Evolutionary conservation across 176 grass and related monocot species (phyloP), one percentile per base, ranked within the genome.

Genomic region (Cenchrus fungigraminus): DNA sequence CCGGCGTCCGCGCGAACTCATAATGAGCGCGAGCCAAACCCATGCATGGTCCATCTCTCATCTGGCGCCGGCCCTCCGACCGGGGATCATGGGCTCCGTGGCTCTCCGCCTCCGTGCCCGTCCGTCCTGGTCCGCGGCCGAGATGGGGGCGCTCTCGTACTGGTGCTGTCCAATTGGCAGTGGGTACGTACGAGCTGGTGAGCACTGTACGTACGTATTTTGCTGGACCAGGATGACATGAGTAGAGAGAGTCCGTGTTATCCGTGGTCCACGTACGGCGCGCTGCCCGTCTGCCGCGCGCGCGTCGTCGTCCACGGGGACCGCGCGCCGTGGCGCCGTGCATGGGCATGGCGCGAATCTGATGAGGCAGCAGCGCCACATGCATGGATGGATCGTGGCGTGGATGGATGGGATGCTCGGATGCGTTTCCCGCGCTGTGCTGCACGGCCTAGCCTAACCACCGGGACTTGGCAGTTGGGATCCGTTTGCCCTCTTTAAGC

Each of bases 381-480:
- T 40, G 51, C 15, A 10, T 25, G 70, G 29, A 31, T 14, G 68
- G 34, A 28, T 28, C 46, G 19, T 25, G 68, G 31, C 22, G 22
- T 25, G 22, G 22, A 22, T 22, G 61, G 20, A 13, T 2, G 29
- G n/a, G 20, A 19, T 19, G 20, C 6, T 6, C n/a, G 44, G 45
- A 3, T 71, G 57, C 77, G 47, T 86, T 55, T 29, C 57, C 78
- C 57, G 78, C 70, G 5, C 17, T 25, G 19, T 17, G 8, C 17
- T 7, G 5, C 44, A 12, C n/a, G 6, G 72, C 78, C 67, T 51
- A 42, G 86, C 42, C 52, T 51, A 82, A 82, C 86, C 9, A 71
- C 72, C 79, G 13, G 45, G 17, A 71, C 73, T 59, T 64, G 73
- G 86, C 86, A 55, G 86, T 88, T 88, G 73, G 80, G 86, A 83